phyloP scores from a whole-genome alignment of 2,329 filamentous ascomycete genomes.

The Microdochium trichocladiopsis region DNA sequence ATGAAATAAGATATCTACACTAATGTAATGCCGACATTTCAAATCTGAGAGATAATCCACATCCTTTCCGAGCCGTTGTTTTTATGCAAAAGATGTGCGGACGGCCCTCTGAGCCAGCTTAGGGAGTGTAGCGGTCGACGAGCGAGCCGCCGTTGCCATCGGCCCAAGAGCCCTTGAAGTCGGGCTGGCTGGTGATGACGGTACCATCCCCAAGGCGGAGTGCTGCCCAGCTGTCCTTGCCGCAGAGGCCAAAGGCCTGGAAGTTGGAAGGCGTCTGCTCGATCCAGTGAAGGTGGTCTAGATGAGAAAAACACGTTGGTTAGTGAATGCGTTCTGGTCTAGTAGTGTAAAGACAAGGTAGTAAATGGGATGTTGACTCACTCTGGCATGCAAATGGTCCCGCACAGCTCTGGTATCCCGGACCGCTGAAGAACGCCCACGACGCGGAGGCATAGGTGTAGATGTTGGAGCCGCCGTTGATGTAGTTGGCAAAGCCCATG shows the following conservation, averaged over 20 bases:
- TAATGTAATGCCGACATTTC: no score
- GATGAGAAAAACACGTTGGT: background rate
- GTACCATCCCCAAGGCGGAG: slow-evolving; percentile 28
- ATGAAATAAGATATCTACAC: no score
- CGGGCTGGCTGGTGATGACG: slow-evolving; percentile 18
- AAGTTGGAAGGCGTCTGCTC: slow-evolving; percentile 26
- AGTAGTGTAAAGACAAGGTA: background rate
- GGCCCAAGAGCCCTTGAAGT: slow-evolving; percentile 27
- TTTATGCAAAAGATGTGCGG: no score
- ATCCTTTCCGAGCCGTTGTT: no score
- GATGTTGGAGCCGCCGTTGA: slow-evolving; percentile 32
- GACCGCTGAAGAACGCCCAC: slow-evolving; percentile 35
- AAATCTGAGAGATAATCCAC: no score
- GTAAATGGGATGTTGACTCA: slow-evolving; percentile 8
- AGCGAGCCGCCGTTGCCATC: slow-evolving; percentile 16
- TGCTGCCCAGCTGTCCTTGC: slow-evolving; percentile 26
- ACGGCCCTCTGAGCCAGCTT: background rate
- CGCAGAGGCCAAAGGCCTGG: slow-evolving; percentile 32
- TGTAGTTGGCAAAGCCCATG: slow-evolving; percentile 34
- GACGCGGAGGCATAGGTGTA: slow-evolving; percentile 33
- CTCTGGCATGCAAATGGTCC: slow-evolving; percentile 24
- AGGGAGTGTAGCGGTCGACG: slow-evolving; percentile 28
- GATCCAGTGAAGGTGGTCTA: slow-evolving; percentile 32
- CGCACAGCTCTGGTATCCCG: slow-evolving; percentile 24
- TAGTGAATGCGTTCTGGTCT: slow-evolving; percentile 4